Evolutionary conservation across 1,139 yeast species (phyloP), one percentile per base, ranked within the genome.

Genomic region (Yamadazyma diospyri): DNA sequence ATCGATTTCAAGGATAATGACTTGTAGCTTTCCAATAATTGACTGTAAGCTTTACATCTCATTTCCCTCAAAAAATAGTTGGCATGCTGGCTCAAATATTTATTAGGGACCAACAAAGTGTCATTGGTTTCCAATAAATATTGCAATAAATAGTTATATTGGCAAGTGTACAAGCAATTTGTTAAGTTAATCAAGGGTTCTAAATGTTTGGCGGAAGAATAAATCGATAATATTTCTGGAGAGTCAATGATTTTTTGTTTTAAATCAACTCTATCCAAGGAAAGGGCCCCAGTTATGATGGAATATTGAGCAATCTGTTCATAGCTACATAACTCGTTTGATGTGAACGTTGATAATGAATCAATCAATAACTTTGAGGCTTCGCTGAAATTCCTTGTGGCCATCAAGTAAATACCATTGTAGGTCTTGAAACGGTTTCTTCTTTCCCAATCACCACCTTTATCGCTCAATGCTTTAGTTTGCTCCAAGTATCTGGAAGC

Each of bases 371-470:
- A 66, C 39, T 77, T 76, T 3, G 97, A 78, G 1, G 88, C 96
- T 47, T 86, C 94, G 20, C 66, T 65, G 51, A 94, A 94, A 51
- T 87, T 80, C 51, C 99, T 78, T 17, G 92, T 81, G 11, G 95
- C 84, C 72, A 92, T 64, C 32, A 78, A 68, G 57, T 86, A 86
- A 35, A 92, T 72, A 15, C 98, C 98, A 42, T 76, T 64, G 61
- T 92, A 94, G 6, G 97, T 87, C 64, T 94, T 92, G 68, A 77
- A 87, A 48, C 96, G 71, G 64, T 94, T 92, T 53, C 96, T 79
- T 59, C 98, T 85, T 62, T 94, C 98, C 98, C 99, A 92, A 57
- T 92, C 99, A 39, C 98, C 98, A 33, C 98, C 98, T 51, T 87
- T 83, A 50, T 92, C 98, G 51, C 92, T 87, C 53, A 86, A 67